These are phyloP conservation scores for Podila horticola DNA, from an alignment of 192 early-diverging fungal species.

Conservation along the genomic window DNA sequence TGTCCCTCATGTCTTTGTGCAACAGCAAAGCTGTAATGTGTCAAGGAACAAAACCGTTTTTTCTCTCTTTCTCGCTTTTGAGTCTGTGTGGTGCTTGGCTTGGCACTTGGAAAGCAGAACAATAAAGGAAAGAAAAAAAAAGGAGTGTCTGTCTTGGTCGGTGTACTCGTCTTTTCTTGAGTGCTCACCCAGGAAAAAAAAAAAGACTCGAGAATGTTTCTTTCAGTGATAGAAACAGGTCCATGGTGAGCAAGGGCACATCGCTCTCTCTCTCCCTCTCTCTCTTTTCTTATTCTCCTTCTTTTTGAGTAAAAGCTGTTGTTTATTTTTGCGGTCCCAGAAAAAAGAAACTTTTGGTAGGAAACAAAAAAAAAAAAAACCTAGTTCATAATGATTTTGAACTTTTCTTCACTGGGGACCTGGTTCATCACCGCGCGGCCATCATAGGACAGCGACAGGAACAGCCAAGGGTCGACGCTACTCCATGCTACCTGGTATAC, in stretches of 20 bases:
- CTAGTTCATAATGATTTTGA: conserved; percentile 75
- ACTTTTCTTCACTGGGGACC: conserved; percentile 88
- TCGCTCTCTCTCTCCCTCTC: not conserved
- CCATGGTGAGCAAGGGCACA: too few relatives aligned
- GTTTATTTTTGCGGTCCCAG: too few relatives aligned
- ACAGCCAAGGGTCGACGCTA: conserved; percentile 90
- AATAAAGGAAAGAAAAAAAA: not conserved
- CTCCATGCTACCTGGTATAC: conserved; percentile 95
- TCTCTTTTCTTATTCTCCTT: too few relatives aligned
- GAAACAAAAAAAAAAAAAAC: too few relatives aligned
- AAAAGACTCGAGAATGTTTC: too few relatives aligned
- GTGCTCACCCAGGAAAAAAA: too few relatives aligned
- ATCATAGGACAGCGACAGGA: conserved; percentile 93
- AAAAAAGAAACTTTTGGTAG: too few relatives aligned
- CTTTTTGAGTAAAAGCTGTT: too few relatives aligned
- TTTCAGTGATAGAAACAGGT: too few relatives aligned
- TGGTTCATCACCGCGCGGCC: conserved; percentile 93
- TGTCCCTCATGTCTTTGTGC: too few relatives aligned
- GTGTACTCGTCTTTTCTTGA: not conserved
- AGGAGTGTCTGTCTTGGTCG: not conserved
- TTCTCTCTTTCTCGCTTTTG: not conserved
- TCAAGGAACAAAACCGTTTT: not conserved
- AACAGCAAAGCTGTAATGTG: not conserved
- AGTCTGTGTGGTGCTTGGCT: not conserved
- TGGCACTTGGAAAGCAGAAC: not conserved